Base-by-base conservation (phyloP, 2,329 filamentous ascomycete genomes). In the Akanthomyces muscarius region DNA sequence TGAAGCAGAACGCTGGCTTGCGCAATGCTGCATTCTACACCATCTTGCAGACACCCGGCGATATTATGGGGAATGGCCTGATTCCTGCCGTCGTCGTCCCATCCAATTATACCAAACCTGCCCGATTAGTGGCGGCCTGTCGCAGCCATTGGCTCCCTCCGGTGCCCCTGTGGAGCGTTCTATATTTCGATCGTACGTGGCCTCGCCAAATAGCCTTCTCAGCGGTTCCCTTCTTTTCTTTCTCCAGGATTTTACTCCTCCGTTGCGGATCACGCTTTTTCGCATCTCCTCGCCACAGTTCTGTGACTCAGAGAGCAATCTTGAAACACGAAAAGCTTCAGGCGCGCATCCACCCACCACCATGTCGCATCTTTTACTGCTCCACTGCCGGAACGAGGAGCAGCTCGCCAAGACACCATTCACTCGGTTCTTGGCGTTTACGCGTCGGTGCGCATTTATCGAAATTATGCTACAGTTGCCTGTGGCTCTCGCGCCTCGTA, bases 11-110 rank as follows among this genome's bases (percentile, higher is more conserved):
- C 30, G 13, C n/a, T 3, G 21, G 55, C 55, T 57, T 45, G 55
- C 41, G 42, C 25, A 57, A 57, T 48, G 25, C 55, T 30, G 5
- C 25, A 23, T 57, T 38, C 42, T 18, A 44, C 38, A 36, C 23
- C 58, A 44, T 33, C 25, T 11, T 25, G 16, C 38, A 30, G 38
- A 44, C 38, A 25, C 4, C 41, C 18, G 18, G 36, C 36, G 6
- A 28, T 47, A 55, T 41, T 54, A 57, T 63, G 61, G 61, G 47
- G 53, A 58, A 53, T 63, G 61, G 53, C 53, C 61, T 63, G 61
- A 63, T 30, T 58, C 13, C 25, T 18, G 44, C n/a, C 53, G 21
- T n/a, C 44, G 28, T 28, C 48, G n/a, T 61, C 58, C 33, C 58
- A 53, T 42, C 18, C 10, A 51, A 14, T 33, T 21, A 25, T 23